These are phyloP conservation scores for Fraxinus sp. DNA, from an alignment of 305 asterid species.

Conservation along the genomic window DNA sequence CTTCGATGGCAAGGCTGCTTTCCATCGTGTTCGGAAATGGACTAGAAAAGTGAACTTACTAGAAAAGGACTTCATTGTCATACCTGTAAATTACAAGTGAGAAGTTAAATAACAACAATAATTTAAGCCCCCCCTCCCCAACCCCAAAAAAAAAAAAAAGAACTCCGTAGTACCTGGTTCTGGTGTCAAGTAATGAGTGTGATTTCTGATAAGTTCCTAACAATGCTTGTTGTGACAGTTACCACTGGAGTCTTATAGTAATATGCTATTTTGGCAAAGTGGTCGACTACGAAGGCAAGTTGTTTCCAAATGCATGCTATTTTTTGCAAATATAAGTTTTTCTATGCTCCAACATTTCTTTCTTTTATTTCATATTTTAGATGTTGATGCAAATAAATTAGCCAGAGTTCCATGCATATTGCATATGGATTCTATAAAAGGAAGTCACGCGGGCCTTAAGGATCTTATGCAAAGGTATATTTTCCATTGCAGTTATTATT, in stretches of 20 bases:
- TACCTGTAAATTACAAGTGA: slow-evolving; percentile 93
- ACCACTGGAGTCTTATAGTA: slow-evolving; percentile 90
- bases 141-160: neutral
- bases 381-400: slow-evolving; percentile 37
- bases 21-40: slow-evolving; percentile 97
- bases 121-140: neutral
- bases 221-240: slow-evolving; percentile 53
- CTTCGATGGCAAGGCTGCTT: slow-evolving; percentile 85
- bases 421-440: slow-evolving; percentile 97
- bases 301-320: slow-evolving; percentile 22
- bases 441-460: slow-evolving; percentile 81
- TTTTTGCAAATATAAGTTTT: slow-evolving; percentile 17
- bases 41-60: slow-evolving; percentile 90
- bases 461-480: slow-evolving; percentile 76
- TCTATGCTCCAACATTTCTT: slow-evolving; percentile 26
- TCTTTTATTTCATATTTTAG: slow-evolving; percentile 37
- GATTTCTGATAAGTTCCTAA: slow-evolving; percentile 23
- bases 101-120: slow-evolving; percentile 19
- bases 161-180: slow-evolving; percentile 24
- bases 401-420: slow-evolving; percentile 84
- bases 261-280: slow-evolving; percentile 90
- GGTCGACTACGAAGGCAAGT: slow-evolving; percentile 72
- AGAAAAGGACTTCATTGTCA: slow-evolving; percentile 79
- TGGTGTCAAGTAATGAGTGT: slow-evolving; percentile 27
- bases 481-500: slow-evolving; percentile 2